Conservation (phyloP, 2,329 filamentous ascomycete genomes). For the Diaporthe citrichinensis region DNA sequence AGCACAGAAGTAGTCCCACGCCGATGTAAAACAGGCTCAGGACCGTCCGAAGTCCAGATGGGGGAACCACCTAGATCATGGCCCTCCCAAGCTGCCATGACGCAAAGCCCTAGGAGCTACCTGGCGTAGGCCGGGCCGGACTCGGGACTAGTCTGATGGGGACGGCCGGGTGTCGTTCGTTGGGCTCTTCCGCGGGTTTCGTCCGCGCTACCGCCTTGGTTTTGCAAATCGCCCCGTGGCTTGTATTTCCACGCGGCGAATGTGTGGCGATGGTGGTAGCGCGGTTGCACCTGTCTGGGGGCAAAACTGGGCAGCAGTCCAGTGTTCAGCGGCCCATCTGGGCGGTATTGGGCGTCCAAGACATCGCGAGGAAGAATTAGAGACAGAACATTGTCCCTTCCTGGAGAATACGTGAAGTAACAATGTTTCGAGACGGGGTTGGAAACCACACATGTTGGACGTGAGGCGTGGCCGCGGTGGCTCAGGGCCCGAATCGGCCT, state of each 20-base stretch:
- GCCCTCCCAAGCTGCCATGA: background rate
- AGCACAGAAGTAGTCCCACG: background rate
- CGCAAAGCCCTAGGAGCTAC: conserved; percentile 4
- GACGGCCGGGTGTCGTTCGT: background rate
- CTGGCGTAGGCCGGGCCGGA: conserved; percentile 12
- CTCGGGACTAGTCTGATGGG: background rate
- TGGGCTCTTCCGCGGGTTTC: background rate
- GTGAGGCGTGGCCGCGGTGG: background rate
- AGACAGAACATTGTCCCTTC: background rate
- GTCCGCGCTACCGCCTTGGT: background rate
- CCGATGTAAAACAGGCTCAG: background rate
- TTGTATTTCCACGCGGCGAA: background rate
- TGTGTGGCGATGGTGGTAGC: background rate
- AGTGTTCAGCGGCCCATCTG: background rate
- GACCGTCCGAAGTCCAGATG: background rate
- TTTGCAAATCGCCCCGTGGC: background rate
- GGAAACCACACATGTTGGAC: conserved; percentile 16
- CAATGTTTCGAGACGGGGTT: conserved; percentile 2
- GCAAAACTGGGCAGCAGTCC: background rate
- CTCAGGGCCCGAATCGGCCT: conserved; percentile 4
- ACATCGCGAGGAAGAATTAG: background rate
- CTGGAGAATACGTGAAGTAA: background rate
- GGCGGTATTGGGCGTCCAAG: background rate
- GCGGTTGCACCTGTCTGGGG: background rate
- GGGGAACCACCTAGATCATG: background rate